phyloP scores from a whole-genome alignment of 2,329 filamentous ascomycete species.

The Xylariaceae sp. region DNA sequence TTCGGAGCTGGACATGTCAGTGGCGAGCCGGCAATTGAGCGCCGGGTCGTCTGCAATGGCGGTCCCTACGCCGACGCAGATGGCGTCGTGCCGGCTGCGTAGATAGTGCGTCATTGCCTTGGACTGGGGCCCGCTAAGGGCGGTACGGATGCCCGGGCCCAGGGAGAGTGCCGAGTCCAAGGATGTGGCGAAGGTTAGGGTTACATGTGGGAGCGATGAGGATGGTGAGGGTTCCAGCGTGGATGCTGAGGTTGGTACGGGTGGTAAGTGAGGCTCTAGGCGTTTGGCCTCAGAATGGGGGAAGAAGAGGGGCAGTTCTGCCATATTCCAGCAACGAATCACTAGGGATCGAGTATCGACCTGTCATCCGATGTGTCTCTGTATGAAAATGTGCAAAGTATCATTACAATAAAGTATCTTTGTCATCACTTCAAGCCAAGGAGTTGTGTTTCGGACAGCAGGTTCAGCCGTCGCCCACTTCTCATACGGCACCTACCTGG shows the following conservation, averaged over 20 bases:
- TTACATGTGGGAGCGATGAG: conserved; percentile 46
- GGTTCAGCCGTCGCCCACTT: too few species aligned
- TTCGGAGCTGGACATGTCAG: conserved; percentile 44
- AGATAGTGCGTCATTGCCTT: conserved; percentile 95
- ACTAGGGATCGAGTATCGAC: too few species aligned
- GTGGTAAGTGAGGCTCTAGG: conserved; percentile 33
- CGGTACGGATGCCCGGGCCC: conserved; percentile 75
- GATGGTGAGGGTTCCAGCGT: not conserved
- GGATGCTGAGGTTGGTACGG: conserved; percentile 6
- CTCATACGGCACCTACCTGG: too few species aligned
- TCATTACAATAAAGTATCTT: too few species aligned
- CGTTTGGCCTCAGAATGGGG: conserved; percentile 26
- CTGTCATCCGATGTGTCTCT: too few species aligned
- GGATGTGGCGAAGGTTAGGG: conserved; percentile 86
- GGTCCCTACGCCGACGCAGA: conserved; percentile 81
- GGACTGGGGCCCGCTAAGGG: conserved; percentile 76
- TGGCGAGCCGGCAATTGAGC: conserved; percentile 74
- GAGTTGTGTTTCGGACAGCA: too few species aligned
- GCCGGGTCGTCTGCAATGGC: conserved; percentile 81
- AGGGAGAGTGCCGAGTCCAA: conserved; percentile 79
- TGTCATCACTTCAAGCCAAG: too few species aligned
- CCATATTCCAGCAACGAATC: conserved; percentile 16
- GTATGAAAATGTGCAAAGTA: too few species aligned
- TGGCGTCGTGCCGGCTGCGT: conserved; percentile 77
- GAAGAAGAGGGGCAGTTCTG: conserved; percentile 28